Base-by-base conservation (phyloP, 2,329 filamentous ascomycete genomes). In the Fusarium foetens region DNA sequence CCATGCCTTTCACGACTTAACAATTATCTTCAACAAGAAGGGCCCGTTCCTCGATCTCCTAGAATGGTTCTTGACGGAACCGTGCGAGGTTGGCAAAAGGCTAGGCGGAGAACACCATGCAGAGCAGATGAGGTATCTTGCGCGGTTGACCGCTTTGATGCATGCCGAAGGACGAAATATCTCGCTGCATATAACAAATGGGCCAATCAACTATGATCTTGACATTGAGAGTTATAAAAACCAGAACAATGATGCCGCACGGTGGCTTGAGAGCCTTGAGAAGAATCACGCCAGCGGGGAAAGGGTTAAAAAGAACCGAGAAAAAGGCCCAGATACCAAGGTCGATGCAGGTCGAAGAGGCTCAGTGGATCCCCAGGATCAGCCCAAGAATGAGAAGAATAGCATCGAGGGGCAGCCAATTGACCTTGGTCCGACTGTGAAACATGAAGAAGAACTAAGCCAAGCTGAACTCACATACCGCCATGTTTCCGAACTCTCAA, bases 1-100 rank as follows among this genome's bases (percentile, higher is more conserved):
- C 12, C 51, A 53, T 3, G 35, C 51, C 8, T 53, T 53, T 9
- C 49, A 53, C 2, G 35, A 13, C 1, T 2, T 3, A 0, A 29
- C n/a, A 2, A 2, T 39, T 0, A n/a, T 39, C 1, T 53, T 29
- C 3, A 6, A 39, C 4, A 16, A n/a, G 2, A 53, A 53, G 3
- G 3, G 5, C 2, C 0, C 14, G 0, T 53, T 29, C 2, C 4
- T 53, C 1, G 23, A 53, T 12, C 23, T 53, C 0, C 13, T 38
- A 1, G 9, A 53, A 16, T 38, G 49, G 49, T 53, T 38, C 23
- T 38, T n/a, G 1, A n/a, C 10, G 2, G 35, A 53, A 21, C 23
- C 19, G 2, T 53, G 35, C 6, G 35, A 38, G 2, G 19, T 38
- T 21, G 49, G 49, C 3, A 53, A 38, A 27, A 36, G 25, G 4